Conservation (phyloP, 345 rosid species). For the Populus deltoides region DNA sequence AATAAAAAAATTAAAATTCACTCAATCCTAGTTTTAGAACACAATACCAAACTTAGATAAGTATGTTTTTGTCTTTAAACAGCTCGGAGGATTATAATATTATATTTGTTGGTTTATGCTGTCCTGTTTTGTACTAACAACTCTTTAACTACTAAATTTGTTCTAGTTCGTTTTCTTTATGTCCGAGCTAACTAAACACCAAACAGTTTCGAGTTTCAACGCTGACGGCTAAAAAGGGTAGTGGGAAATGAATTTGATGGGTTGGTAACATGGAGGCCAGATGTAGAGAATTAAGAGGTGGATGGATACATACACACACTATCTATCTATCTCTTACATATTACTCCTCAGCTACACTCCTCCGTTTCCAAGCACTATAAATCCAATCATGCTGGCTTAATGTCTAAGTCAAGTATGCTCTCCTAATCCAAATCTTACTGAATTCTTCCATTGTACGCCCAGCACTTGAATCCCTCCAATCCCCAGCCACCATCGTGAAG, state of each 20-base stretch:
- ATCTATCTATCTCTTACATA: background rate
- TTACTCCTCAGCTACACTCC: background rate
- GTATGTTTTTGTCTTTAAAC: no score
- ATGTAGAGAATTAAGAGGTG: background rate
- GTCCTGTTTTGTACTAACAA: no score
- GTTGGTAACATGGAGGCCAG: background rate
- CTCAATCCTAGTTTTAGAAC: no score
- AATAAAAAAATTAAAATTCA: no score
- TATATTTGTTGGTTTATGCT: no score
- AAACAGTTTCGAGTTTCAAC: no score
- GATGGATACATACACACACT: background rate
- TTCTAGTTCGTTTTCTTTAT: no score
- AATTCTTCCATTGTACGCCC: background rate
- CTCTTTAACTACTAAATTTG: no score
- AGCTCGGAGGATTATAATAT: no score
- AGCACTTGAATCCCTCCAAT: background rate
- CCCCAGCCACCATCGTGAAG: background rate
- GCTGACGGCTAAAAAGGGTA: no score
- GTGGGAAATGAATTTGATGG: background rate
- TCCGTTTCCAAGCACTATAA: background rate
- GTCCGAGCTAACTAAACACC: no score
- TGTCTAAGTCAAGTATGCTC: conserved; percentile 2
- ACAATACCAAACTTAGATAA: no score
- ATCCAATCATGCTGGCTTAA: conserved; percentile 4
- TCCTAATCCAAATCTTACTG: background rate